phyloP scores from a whole-genome alignment of 108 stramenopile species.

The Fragilariopsis cylindrus region DNA sequence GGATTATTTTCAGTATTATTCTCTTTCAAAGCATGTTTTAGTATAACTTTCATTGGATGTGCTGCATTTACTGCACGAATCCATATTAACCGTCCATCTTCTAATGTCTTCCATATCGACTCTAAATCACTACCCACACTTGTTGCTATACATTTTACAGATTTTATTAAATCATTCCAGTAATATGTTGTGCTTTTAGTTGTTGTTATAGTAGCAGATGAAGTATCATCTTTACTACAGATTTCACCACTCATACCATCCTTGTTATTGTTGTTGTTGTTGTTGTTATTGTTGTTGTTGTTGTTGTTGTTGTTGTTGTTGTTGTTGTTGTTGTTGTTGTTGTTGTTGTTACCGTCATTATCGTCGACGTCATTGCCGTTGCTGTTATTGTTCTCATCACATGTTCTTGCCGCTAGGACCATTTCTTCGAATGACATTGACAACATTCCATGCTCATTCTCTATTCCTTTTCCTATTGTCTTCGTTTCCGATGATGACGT shows the following conservation, averaged over 20 bases:
- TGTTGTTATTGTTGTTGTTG: background rate
- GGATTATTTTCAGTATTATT: slow-evolving; percentile 36
- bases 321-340: background rate
- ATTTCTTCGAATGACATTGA: slow-evolving; percentile 19
- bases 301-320: background rate
- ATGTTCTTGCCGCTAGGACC: slow-evolving; percentile 2
- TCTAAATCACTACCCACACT: slow-evolving; percentile 54
- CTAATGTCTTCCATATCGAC: slow-evolving; percentile 53
- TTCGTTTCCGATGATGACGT: too few species aligned
- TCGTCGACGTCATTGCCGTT: background rate
- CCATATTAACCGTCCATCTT: slow-evolving; percentile 57
- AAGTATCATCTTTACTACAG: too few species aligned
- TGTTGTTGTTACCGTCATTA: background rate
- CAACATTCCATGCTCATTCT: background rate
- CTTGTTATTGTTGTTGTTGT: background rate
- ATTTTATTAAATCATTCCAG: slow-evolving; percentile 44
- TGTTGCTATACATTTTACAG: slow-evolving; percentile 33
- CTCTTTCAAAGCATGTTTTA: slow-evolving; percentile 50
- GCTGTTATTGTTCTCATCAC: background rate
- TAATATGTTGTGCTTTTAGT: slow-evolving; percentile 22
- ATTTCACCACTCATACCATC: background rate
- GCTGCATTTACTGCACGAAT: slow-evolving; percentile 46
- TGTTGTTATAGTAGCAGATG: too few species aligned
- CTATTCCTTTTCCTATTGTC: background rate
- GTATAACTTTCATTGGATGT: slow-evolving; percentile 52